phyloP scores from a whole-genome alignment of 2,329 filamentous ascomycete genomes.

The Neurospora crassa region DNA sequence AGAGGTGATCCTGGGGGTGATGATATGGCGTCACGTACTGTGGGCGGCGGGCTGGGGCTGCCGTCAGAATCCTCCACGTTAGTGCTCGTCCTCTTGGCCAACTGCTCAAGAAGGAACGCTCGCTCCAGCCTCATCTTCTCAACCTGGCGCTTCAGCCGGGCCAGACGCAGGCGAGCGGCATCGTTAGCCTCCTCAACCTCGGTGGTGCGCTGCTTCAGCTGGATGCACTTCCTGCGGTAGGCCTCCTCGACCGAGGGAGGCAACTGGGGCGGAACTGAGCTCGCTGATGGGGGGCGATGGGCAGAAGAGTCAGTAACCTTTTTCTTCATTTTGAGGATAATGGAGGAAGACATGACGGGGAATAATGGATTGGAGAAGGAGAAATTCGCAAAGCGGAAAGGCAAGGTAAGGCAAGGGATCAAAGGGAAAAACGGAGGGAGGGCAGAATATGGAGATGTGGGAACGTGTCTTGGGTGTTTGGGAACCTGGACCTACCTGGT shows the following conservation, averaged over 20 bases:
- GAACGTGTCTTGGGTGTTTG: neutral
- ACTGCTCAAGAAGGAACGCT: slow-evolving; percentile 63
- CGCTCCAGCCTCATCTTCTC: slow-evolving; percentile 87
- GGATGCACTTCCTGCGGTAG: slow-evolving; percentile 93
- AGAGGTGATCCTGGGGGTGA: slow-evolving; percentile 9
- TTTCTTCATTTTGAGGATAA: neutral
- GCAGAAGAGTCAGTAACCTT: neutral
- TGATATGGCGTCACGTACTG: slow-evolving; percentile 39
- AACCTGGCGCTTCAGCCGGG: slow-evolving; percentile 72
- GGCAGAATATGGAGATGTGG: neutral
- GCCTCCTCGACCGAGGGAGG: slow-evolving; percentile 92
- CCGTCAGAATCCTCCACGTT: slow-evolving; percentile 72
- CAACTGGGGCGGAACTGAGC: slow-evolving; percentile 47
- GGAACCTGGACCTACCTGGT: neutral
- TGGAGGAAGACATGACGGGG: neutral
- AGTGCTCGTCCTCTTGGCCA: slow-evolving; percentile 63
- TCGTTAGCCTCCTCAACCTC: slow-evolving; percentile 92
- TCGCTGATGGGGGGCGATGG: slow-evolving; percentile 20
- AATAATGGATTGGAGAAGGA: slow-evolving; percentile 31
- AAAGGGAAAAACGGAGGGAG: neutral
- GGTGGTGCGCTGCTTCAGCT: slow-evolving; percentile 80
- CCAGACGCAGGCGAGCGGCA: slow-evolving; percentile 66
- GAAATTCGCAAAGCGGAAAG: slow-evolving; percentile 6
- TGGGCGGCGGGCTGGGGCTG: slow-evolving; percentile 70
- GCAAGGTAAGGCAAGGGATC: neutral